These are phyloP conservation scores for Diplogelasinospora grovesii DNA, from an alignment of 495 filamentous ascomycete genomes.

Conservation along the genomic window DNA sequence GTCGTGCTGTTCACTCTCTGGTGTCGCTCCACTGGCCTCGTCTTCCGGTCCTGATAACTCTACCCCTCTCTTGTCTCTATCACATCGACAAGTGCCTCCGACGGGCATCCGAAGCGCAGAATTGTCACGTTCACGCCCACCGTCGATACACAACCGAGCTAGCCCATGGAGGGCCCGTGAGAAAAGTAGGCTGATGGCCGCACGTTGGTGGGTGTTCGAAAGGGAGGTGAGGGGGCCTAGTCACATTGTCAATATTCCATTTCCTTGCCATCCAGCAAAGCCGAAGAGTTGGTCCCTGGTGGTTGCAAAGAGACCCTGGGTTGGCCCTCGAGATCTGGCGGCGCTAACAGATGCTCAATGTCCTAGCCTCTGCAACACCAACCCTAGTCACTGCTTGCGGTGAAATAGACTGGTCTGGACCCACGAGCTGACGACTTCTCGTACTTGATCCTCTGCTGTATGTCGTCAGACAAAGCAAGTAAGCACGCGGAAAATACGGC, in stretches of 20 bases:
- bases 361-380: no score
- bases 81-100: no score
- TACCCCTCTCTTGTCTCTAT: no score
- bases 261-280: slow-evolving; percentile 7
- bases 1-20: not conserved
- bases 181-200: not conserved
- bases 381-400: no score
- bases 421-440: no score
- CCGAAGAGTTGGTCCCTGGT: slow-evolving; percentile 16
- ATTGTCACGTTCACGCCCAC: not conserved
- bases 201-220: not conserved
- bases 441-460: no score
- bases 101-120: no score
- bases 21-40: not conserved
- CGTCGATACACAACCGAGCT: not conserved
- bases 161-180: not conserved
- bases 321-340: slow-evolving; percentile 6
- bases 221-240: not conserved
- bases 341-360: slow-evolving; percentile 4
- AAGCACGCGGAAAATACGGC: not conserved
- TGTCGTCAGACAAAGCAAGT: no score
- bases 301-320: slow-evolving; percentile 1
- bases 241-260: slow-evolving; percentile 4
- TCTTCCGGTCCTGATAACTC: not conserved
- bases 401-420: no score